Evolutionary conservation across 2,329 filamentous ascomycete species (phyloP).

Genomic region (Talaromyces rugulosus): DNA sequence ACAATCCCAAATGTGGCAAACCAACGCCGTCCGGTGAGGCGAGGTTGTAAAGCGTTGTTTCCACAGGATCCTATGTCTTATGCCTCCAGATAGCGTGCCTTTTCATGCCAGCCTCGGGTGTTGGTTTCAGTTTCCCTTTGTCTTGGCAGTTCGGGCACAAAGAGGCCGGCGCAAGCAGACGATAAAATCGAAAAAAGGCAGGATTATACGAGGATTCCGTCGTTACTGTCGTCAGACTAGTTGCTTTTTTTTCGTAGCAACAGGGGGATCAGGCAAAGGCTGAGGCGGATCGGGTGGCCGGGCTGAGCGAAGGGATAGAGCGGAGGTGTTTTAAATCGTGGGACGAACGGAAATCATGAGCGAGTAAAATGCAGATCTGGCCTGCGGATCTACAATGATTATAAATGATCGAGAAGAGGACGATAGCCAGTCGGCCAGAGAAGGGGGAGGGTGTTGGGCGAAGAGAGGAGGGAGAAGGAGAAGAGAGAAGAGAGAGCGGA

Average conservation of each 20-base stretch:
- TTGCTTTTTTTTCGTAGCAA: constrained; percentile 1
- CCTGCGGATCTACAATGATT: not conserved
- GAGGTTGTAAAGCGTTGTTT: not conserved
- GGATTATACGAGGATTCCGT: not conserved
- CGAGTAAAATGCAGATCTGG: not conserved
- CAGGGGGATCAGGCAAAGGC: not conserved
- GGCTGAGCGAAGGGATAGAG: not conserved
- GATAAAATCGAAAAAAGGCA: not conserved
- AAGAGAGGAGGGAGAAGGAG: not conserved
- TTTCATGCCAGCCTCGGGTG: not conserved
- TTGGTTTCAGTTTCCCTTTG: not conserved
- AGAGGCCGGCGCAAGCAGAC: not conserved
- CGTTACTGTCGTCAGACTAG: not conserved
- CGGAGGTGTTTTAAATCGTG: not conserved
- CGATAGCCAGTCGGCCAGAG: not conserved
- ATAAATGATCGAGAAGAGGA: not conserved
- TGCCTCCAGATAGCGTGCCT: not conserved
- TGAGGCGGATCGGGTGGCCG: not conserved
- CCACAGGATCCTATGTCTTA: not conserved
- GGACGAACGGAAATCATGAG: not conserved
- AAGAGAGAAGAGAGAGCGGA: not conserved
- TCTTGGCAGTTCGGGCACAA: not conserved
- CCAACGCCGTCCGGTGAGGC: not conserved
- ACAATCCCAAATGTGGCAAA: not conserved
- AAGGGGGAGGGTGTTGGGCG: not conserved